Evolutionary conservation across 1,284 basidiomycete species (phyloP), one percentile per base, ranked within the genome.

Genomic region (Pseudozyma hubeiensis): DNA sequence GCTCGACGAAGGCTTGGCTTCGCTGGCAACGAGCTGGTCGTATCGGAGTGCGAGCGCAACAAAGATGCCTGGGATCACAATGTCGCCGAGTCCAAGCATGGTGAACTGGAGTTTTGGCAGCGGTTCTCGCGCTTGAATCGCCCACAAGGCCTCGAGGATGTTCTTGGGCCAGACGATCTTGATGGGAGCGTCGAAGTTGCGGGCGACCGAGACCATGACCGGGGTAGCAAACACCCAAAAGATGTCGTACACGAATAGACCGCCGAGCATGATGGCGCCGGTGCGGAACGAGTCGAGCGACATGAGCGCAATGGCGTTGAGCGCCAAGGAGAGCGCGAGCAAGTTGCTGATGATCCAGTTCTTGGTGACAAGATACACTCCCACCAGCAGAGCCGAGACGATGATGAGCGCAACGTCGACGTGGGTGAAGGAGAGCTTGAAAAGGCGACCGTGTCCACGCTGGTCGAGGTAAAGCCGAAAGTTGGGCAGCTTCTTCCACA

Each of bases 1-100:
- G 48, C 59, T 39, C 4, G 58, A 29, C 13, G 62, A 57, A 5
- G 78, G 78, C 14, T 75, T 64, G 40, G 46, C 59, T 81, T 72
- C 54, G 87, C 85, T 66, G 86, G 88, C 83, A 87, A 86, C 72
- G 16, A 80, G 66, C 70, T 91, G 87, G 86, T 98, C 96, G 85
- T 92, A 96, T 48, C 95, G 91, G 34, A 98, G 88, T 4, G 91
- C 93, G 4, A 96, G 89, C 16, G 93, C 92, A 57, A 97, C 87
- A 85, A 98, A 93, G 62, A 91, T 88, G n/a, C 94, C 94, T 0
- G 93, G 93, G 40, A 94, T 88, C 29, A 96, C 93, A 59, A 96
- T 90, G 82, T 94, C 93, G 33, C 96, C 94, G 41, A 98, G 87
- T 6, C 96, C 96, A 30, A 99, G 90, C 90, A 98, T 92, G 40